Evolutionary conservation across 1,284 basidiomycete species (phyloP), one percentile per base, ranked within the genome.

Genomic region (Rhodotorula sp.): DNA sequence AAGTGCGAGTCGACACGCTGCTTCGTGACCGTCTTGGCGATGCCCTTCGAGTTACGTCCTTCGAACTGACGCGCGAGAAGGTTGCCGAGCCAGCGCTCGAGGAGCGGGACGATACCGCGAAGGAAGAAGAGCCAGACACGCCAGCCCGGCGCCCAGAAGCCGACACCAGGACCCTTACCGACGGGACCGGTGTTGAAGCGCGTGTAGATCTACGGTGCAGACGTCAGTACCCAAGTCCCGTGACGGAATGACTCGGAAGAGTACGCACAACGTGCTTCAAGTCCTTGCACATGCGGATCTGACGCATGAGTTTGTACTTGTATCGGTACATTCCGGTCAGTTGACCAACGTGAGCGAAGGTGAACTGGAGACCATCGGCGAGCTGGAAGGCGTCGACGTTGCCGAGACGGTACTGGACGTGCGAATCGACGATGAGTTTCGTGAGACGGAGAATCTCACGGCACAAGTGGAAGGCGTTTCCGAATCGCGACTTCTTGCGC

Each of bases 91-190:
- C 96, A 99, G 81, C 95, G 85, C 81, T 99, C 95, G 18, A 99
- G 87, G 12, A 99, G 86, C 20, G 96, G 96, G 0, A 98, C 94
- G 78, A 99, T 98, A 71, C 96, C 96, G 64, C 96, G 89, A 89
- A 99, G 91, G 86, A 99, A 99, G 85, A 99, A 99, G 72, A 99
- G 84, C 96, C 96, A 99, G 12, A 99, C 96, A 64, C 96, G 87
- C 96, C 96, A 99, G 46, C 95, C 96, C 26, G 96, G 96, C 64
- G 95, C 94, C 96, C 96, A 99, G 86, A 99, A 99, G 71, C 96
- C 96, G 78, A 93, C 94, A 80, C 96, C 96, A 64, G 96, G 96
- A 76, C 96, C 96, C 82, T 99, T 99, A 37, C 96, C 96, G 63
- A 99, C 95, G 64, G 95, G 95, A 66, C 96, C 96, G 37, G 95